phyloP scores from a whole-genome alignment of 1,284 basidiomycete genomes.

The Gastroboletus turbinatus region DNA sequence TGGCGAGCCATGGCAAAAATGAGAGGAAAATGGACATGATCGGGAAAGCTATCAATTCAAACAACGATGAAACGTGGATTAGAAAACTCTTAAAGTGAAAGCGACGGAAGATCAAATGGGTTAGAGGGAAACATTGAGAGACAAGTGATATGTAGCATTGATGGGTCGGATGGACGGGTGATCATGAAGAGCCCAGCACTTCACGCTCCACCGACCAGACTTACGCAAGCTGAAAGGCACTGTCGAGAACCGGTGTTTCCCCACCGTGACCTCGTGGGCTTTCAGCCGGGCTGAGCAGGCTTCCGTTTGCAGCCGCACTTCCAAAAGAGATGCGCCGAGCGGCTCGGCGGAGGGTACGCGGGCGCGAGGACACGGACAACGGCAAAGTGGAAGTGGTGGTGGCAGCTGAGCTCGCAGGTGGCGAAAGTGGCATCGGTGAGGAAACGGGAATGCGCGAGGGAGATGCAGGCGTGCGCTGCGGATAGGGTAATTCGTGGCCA shows the following conservation, averaged over 20 bases:
- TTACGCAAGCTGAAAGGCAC: constrained; percentile 34
- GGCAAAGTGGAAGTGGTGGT: constrained; percentile 3
- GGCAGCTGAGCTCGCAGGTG: constrained; percentile 12
- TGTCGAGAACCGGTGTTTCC: constrained; percentile 24
- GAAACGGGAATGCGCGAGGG: constrained; percentile 35
- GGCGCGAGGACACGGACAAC: constrained; percentile 15
- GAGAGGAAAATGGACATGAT: background rate
- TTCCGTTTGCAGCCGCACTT: constrained; percentile 9
- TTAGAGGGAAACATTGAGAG: background rate
- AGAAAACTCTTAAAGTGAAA: background rate
- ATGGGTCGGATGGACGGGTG: background rate
- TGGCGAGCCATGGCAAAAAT: background rate
- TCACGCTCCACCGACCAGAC: background rate
- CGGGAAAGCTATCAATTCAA: background rate
- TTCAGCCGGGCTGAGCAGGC: constrained; percentile 5
- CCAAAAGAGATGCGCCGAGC: constrained; percentile 37
- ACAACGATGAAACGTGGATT: background rate
- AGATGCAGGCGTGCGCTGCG: constrained; percentile 32
- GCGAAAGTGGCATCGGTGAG: constrained; percentile 29
- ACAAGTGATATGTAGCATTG: constrained; percentile 10
- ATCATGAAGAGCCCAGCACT: constrained; percentile 3
- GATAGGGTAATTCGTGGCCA: constrained; percentile 33
- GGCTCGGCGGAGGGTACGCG: constrained; percentile 35
- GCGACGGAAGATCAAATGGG: background rate
- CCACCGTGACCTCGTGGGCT: constrained; percentile 13